These are phyloP conservation scores for Buddleja alternifolia DNA, from an alignment of 257 asterid species.

Conservation along the genomic window DNA sequence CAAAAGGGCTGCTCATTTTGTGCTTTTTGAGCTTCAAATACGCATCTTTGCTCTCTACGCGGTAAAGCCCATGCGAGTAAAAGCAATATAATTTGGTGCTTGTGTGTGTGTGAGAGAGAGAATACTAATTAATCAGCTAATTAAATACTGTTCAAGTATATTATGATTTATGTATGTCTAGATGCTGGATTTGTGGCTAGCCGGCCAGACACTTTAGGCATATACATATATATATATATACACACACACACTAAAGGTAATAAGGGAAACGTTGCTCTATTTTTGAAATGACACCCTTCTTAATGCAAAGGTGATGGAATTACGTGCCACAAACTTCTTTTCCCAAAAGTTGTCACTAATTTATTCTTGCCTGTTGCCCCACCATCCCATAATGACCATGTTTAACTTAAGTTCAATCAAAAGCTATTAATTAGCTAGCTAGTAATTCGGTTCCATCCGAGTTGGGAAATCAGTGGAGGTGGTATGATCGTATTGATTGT, in stretches of 20 bases:
- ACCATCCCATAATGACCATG: slow-evolving; percentile 28
- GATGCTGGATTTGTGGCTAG: slow-evolving; percentile 2
- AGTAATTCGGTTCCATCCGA: too few species aligned
- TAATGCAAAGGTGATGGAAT: slow-evolving; percentile 42
- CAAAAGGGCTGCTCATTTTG: slow-evolving; percentile 42
- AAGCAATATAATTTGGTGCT: slow-evolving; percentile 23
- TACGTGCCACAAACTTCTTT: slow-evolving; percentile 41
- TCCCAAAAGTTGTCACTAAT: slow-evolving; percentile 34
- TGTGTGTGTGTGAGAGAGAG: not conserved
- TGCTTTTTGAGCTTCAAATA: slow-evolving; percentile 45
- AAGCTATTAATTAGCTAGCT: too few species aligned
- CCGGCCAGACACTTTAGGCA: slow-evolving; percentile 31
- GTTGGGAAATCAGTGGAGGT: too few species aligned
- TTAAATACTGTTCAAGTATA: not conserved
- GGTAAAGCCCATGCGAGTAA: slow-evolving; percentile 46
- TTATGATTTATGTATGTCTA: not conserved
- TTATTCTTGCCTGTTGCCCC: slow-evolving; percentile 16
- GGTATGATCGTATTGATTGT: too few species aligned
- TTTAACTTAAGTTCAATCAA: not conserved
- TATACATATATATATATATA: too few species aligned
- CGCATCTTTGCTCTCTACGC: slow-evolving; percentile 34
- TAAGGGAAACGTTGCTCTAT: slow-evolving; percentile 43
- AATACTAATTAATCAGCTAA: not conserved
- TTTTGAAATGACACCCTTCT: slow-evolving; percentile 53
- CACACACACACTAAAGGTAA: too few species aligned